These are phyloP conservation scores for Scutellaria barbata DNA, from an alignment of 257 asterid genomes.

Conservation along the genomic window DNA sequence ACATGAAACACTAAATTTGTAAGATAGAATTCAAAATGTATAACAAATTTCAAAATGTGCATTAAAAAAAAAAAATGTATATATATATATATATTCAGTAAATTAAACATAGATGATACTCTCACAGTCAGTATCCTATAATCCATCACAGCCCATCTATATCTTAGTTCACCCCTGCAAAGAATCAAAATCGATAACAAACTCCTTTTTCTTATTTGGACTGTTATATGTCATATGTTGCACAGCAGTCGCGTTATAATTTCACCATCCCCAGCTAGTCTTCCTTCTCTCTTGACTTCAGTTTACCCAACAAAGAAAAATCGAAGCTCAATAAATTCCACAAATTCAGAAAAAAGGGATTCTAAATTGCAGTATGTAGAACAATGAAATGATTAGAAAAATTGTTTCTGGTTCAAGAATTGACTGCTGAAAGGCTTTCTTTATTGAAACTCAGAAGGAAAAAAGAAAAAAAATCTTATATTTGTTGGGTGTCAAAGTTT, in stretches of 20 bases:
- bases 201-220: neutral
- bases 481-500: constrained; percentile 32
- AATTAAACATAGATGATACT: neutral
- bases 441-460: constrained; percentile 26
- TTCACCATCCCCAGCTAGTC: constrained; percentile 13
- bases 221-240: constrained; percentile 12
- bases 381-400: constrained; percentile 22
- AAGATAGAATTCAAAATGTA: too few relatives aligned
- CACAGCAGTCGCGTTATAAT: neutral
- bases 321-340: constrained; percentile 22
- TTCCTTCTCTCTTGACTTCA: constrained; percentile 35
- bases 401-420: constrained; percentile 48
- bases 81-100: neutral
- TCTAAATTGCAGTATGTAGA: constrained; percentile 11
- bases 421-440: constrained; percentile 44
- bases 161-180: neutral
- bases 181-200: neutral
- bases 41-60: too few relatives aligned
- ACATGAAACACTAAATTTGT: too few relatives aligned
- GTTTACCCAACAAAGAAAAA: constrained; percentile 36
- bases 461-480: constrained; percentile 27
- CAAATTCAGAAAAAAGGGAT: constrained; percentile 28
- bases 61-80: too few relatives aligned
- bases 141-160: constrained; percentile 25
- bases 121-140: neutral